Conservation (phyloP, 257 asterid species). For the Solanum paucissectum region DNA sequence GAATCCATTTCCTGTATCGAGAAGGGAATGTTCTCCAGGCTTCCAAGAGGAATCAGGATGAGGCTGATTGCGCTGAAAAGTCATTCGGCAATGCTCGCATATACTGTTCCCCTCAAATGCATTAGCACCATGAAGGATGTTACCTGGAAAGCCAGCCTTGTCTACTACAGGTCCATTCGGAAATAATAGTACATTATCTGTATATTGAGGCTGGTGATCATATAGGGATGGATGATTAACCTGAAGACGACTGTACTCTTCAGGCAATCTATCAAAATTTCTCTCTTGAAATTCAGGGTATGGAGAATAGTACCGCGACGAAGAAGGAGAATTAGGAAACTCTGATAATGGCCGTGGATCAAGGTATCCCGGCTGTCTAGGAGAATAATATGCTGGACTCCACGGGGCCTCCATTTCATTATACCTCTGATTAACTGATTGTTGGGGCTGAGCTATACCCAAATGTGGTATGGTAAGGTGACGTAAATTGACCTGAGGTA, state of each 20-base stretch:
- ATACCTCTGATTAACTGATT: slow-evolving; percentile 47
- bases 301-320: slow-evolving; percentile 47
- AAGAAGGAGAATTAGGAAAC: slow-evolving; percentile 83
- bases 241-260: slow-evolving; percentile 48
- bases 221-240: slow-evolving; percentile 30
- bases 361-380: slow-evolving; percentile 51
- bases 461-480: slow-evolving; percentile 65
- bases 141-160: slow-evolving; percentile 64
- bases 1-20: slow-evolving; percentile 56
- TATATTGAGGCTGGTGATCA: slow-evolving; percentile 54
- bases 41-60: slow-evolving; percentile 49
- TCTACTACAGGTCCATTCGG: slow-evolving; percentile 46
- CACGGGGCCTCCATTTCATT: slow-evolving; percentile 92
- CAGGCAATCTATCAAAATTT: slow-evolving; percentile 46
- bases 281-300: slow-evolving; percentile 50
- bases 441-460: slow-evolving; percentile 62
- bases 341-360: slow-evolving; percentile 67
- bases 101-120: slow-evolving; percentile 56
- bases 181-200: slow-evolving; percentile 43
- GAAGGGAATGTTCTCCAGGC: slow-evolving; percentile 47
- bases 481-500: slow-evolving; percentile 58
- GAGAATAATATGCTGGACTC: slow-evolving; percentile 95
- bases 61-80: slow-evolving; percentile 54
- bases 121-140: slow-evolving; percentile 44
- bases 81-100: slow-evolving; percentile 53